Conservation (phyloP, 345 rosid species). For the Barbarea vulgaris region DNA sequence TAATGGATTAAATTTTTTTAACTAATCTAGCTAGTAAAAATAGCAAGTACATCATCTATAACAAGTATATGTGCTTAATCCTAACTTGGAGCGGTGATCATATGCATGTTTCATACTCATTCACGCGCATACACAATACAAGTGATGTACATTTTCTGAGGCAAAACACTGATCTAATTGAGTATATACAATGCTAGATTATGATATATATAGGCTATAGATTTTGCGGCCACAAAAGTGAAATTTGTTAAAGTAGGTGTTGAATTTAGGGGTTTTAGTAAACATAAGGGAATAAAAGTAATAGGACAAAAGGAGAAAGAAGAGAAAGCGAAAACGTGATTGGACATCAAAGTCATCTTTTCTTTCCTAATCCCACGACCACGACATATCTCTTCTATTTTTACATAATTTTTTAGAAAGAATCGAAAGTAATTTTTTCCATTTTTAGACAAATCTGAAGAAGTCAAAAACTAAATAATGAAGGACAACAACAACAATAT, state of each 20-base stretch:
- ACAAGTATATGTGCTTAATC: neutral
- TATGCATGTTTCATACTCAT: neutral
- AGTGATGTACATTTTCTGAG: neutral
- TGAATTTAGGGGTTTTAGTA: slow-evolving; percentile 28
- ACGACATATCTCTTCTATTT: slow-evolving; percentile 18
- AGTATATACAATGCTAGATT: slow-evolving; percentile 1
- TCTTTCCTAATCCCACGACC: slow-evolving; percentile 30
- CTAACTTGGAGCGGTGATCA: neutral
- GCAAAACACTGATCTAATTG: neutral
- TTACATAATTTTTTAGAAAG: slow-evolving; percentile 14
- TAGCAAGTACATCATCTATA: neutral
- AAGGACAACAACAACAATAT: slow-evolving; percentile 9
- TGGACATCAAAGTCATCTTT: slow-evolving; percentile 36
- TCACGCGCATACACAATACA: neutral
- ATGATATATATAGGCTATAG: neutral
- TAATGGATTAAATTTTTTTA: neutral
- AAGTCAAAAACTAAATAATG: slow-evolving; percentile 12
- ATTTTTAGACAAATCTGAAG: slow-evolving; percentile 16
- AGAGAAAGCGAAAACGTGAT: slow-evolving; percentile 35
- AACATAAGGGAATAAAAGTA: slow-evolving; percentile 17
- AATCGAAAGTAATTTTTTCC: slow-evolving; percentile 16
- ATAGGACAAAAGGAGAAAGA: slow-evolving; percentile 32
- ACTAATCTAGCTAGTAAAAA: neutral
- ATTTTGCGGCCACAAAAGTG: slow-evolving; percentile 28
- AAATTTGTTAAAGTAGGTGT: slow-evolving; percentile 25